These are phyloP conservation scores for Cyclocybe cylindracea DNA, from an alignment of 768 basidiomycete species.

Conservation along the genomic window DNA sequence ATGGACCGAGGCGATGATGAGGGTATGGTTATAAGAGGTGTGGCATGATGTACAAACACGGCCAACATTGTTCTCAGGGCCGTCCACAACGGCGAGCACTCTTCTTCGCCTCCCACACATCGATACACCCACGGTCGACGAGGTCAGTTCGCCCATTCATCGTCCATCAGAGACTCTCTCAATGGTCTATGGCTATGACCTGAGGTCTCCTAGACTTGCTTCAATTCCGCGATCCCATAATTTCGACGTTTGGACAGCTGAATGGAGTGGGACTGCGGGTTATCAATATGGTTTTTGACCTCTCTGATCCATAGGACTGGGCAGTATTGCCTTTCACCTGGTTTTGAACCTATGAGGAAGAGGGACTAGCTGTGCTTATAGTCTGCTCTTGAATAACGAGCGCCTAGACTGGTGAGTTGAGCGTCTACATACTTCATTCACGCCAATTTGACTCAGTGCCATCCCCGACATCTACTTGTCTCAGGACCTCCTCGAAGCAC, in stretches of 20 bases:
- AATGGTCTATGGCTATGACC: no score
- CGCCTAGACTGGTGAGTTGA: no score
- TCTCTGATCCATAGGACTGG: not conserved
- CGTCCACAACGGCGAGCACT: slow-evolving; percentile 20
- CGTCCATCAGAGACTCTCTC: no score
- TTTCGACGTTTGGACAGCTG: not conserved
- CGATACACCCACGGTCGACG: not conserved
- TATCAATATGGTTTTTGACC: no score
- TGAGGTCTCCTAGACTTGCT: not conserved
- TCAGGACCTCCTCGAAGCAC: no score
- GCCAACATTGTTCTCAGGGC: slow-evolving; percentile 20
- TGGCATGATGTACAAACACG: slow-evolving; percentile 12
- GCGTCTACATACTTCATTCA: no score
- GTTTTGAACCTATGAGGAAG: no score
- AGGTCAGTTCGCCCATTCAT: not conserved
- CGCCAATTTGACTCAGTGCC: no score
- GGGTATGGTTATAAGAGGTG: not conserved
- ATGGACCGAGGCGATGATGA: not conserved
- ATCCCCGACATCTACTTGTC: no score
- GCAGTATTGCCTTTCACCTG: not conserved
- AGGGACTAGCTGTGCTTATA: no score
- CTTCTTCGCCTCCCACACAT: not conserved
- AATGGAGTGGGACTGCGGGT: no score
- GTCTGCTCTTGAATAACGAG: no score
- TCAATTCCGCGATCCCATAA: not conserved